These are phyloP conservation scores for Terana coerulea DNA, from an alignment of 768 basidiomycete species.

Conservation along the genomic window DNA sequence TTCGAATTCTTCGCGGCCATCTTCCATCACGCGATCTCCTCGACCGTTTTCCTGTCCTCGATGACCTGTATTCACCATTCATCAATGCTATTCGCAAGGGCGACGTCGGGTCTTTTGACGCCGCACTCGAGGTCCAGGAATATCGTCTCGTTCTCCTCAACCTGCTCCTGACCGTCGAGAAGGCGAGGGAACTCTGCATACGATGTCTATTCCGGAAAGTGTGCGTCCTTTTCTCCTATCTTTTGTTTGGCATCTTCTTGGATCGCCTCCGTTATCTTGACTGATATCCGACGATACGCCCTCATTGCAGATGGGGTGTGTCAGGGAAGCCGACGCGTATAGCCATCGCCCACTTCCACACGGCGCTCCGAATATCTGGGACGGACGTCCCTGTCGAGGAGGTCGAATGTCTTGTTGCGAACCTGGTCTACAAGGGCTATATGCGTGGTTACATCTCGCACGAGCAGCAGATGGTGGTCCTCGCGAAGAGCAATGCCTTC, in stretches of 20 bases:
- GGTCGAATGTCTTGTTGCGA: constrained; percentile 90
- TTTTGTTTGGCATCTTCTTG: not conserved
- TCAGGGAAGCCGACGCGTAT: constrained; percentile 72
- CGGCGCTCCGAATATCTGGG: constrained; percentile 68
- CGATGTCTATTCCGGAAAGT: constrained; percentile 76
- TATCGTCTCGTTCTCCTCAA: constrained; percentile 79
- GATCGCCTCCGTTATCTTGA: constrained; percentile 1
- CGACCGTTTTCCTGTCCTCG: constrained; percentile 65
- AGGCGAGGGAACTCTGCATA: constrained; percentile 83
- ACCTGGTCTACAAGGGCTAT: constrained; percentile 91
- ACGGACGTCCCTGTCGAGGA: constrained; percentile 71
- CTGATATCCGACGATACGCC: not conserved
- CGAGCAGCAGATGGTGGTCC: constrained; percentile 89
- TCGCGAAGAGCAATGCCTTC: constrained; percentile 78
- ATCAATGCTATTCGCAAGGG: constrained; percentile 73
- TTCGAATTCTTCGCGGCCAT: constrained; percentile 84
- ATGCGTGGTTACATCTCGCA: constrained; percentile 97
- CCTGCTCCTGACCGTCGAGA: constrained; percentile 83
- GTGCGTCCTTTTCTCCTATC: constrained; percentile 40
- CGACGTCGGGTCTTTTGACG: constrained; percentile 77
- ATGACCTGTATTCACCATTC: constrained; percentile 77
- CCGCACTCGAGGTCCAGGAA: constrained; percentile 68
- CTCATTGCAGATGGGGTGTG: constrained; percentile 67
- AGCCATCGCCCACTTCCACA: constrained; percentile 76
- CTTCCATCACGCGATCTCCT: constrained; percentile 75